phyloP scores from a whole-genome alignment of 2,329 filamentous ascomycete genomes.

The Cadophora sp. region DNA sequence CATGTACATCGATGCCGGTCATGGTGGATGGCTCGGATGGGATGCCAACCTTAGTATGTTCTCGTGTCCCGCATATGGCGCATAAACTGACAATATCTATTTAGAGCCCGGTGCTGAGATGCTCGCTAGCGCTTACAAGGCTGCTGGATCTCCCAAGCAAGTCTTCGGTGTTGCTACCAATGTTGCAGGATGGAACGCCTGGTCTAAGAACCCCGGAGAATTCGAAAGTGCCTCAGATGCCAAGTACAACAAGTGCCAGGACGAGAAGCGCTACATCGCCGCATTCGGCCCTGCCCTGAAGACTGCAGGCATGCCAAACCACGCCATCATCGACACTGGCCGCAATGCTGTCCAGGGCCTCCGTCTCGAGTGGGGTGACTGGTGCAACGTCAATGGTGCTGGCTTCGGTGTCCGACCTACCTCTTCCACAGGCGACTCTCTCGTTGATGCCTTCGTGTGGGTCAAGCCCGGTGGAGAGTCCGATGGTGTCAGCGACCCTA shows the following conservation, averaged over 20 bases:
- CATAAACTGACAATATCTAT: neutral
- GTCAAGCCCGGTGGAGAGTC: constrained; percentile 46
- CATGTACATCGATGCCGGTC: constrained; percentile 64
- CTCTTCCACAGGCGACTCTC: constrained; percentile 34
- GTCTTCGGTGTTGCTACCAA: constrained; percentile 64
- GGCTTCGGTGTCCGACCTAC: constrained; percentile 45
- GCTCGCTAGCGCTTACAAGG: constrained; percentile 56
- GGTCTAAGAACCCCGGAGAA: constrained; percentile 35
- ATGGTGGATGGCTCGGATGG: constrained; percentile 66
- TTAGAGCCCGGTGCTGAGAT: constrained; percentile 52
- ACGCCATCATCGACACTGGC: constrained; percentile 58
- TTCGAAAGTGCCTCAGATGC: constrained; percentile 51
- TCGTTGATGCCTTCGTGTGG: constrained; percentile 45
- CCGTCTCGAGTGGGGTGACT: constrained; percentile 53
- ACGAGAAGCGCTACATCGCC: constrained; percentile 48
- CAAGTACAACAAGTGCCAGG: constrained; percentile 55
- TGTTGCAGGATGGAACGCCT: constrained; percentile 63
- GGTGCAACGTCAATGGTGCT: constrained; percentile 48
- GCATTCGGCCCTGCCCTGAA: constrained; percentile 47
- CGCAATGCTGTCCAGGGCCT: constrained; percentile 55
- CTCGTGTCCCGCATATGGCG: neutral
- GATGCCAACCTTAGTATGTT: constrained; percentile 54
- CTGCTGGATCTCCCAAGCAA: constrained; percentile 55
- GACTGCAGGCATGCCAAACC: constrained; percentile 39
- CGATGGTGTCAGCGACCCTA: constrained; percentile 40